Evolutionary conservation across 768 basidiomycete genomes (phyloP), one percentile per base, ranked within the genome.

Genomic region (Leccinum imitatum): DNA sequence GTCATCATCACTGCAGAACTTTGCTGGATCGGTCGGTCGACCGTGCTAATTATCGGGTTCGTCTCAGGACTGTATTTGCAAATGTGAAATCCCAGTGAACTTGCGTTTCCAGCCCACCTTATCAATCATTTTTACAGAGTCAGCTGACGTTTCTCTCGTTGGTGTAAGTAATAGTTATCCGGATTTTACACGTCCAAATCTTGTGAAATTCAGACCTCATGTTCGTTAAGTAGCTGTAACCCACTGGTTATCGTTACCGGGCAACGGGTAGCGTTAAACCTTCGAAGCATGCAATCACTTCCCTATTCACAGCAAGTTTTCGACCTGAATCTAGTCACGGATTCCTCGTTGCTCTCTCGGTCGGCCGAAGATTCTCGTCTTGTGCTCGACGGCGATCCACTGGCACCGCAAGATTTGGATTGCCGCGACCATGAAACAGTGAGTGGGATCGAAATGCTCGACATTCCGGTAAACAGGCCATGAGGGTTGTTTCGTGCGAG

Each of bases 211-310:
- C 2, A 23, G 6, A 14, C 6, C 33, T 13, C 1, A n/a, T 15
- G 10, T 33, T 21, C 15, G 21, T 59, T 50, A 30, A n/a, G n/a
- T n/a, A n/a, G 37, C 52, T 17, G 4, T 54, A 5, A 47, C 19
- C 67, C 67, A 1, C 6, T 69, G 1, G 56, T 68, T 15, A 7
- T 44, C 9, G 31, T 61, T 9, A 19, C 33, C 3, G 67, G 67
- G 13, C 67, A 68, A 41, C 64, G 67, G 6, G 47, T 56, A 3
- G 60, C 68, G 13, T 58, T 67, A 14, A 67, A 64, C 39, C 59
- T 67, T n/a, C 56, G 60, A n/a, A 44, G 41, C 41, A 44, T 44
- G 9, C 41, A 44, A 44, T n/a, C 41, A 2, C 4, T 44, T n/a
- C 9, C 41, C 7, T 44, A 9, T 44, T 44, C 41, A 44, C 41